Conservation (phyloP, 2,329 filamentous ascomycete genomes). For the Gremmenia infestans region DNA sequence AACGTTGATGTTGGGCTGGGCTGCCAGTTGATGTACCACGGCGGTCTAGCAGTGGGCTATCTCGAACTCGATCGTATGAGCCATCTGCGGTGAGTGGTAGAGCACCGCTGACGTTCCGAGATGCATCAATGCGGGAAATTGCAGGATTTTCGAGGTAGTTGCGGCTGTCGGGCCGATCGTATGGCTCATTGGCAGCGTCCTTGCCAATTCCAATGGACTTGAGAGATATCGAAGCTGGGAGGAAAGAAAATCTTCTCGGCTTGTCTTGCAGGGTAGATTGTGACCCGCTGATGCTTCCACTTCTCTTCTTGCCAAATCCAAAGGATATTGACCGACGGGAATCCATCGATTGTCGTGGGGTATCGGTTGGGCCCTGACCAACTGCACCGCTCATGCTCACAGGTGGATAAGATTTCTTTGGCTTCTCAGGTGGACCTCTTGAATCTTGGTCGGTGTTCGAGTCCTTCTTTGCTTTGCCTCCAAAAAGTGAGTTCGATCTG, state of each 20-base stretch:
- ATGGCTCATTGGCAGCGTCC: conserved; percentile 34
- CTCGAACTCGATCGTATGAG: conserved; percentile 24
- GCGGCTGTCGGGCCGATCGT: conserved; percentile 23
- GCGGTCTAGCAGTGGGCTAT: conserved; percentile 34
- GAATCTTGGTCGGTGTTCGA: conserved; percentile 37
- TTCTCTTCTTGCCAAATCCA: conserved; percentile 64
- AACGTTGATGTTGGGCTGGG: conserved; percentile 36
- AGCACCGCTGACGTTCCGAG: conserved; percentile 21
- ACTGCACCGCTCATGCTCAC: conserved; percentile 78
- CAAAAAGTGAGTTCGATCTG: conserved; percentile 77
- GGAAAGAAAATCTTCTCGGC: conserved; percentile 64
- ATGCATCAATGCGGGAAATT: conserved; percentile 11
- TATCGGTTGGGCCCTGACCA: conserved; percentile 29
- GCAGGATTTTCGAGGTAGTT: conserved; percentile 23
- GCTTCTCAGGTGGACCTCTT: conserved; percentile 48
- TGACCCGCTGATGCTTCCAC: conserved; percentile 58
- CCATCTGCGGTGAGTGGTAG: conserved; percentile 22
- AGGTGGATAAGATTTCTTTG: conserved; percentile 71
- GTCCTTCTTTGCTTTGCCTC: conserved; percentile 40
- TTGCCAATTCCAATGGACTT: conserved; percentile 58
- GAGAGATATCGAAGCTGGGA: conserved; percentile 59
- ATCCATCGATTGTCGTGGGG: conserved; percentile 60
- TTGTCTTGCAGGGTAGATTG: conserved; percentile 49
- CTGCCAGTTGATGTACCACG: conserved; percentile 35
- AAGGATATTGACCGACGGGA: conserved; percentile 69